phyloP scores from a whole-genome alignment of 176 grass and related monocot genomes.

The bread wheat (Triticum aestivum) region DNA sequence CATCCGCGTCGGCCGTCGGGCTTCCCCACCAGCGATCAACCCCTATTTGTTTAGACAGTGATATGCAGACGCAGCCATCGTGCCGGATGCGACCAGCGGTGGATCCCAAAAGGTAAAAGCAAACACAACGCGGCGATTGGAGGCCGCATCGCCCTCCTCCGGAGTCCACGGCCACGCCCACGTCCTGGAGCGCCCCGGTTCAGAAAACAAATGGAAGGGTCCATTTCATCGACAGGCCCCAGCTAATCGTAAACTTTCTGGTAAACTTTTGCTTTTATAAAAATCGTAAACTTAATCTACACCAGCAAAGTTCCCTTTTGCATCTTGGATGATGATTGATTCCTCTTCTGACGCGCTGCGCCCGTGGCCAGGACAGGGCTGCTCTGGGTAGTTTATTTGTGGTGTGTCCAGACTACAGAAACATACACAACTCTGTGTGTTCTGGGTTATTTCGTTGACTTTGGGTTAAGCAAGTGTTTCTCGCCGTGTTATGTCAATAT shows the following conservation, averaged over 20 bases:
- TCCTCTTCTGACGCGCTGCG: not conserved
- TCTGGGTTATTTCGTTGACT: constrained; percentile 22
- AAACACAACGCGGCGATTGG: not conserved
- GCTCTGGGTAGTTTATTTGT: constrained; percentile 1
- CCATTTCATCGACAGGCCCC: not conserved
- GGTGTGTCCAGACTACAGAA: not conserved
- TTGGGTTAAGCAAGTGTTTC: not conserved
- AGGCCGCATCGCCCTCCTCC: not conserved
- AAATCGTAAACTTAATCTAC: not conserved
- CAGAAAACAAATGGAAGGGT: constrained; percentile 12
- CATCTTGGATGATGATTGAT: constrained; percentile 13
- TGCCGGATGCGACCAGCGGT: not conserved
- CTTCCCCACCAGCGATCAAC: not conserved
- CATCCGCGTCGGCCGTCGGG: not conserved
- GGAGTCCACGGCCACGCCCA: constrained; percentile 16
- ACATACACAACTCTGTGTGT: constrained; percentile 1
- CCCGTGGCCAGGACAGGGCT: constrained; percentile 7
- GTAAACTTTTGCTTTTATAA: too few species aligned
- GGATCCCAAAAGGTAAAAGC: constrained; percentile 9
- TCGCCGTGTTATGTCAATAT: not conserved
- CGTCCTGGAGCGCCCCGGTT: not conserved
- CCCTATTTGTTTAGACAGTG: not conserved
- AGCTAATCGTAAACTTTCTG: not conserved
- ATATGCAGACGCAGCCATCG: not conserved
- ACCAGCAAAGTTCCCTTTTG: constrained; percentile 29